Base-by-base conservation (phyloP, 2,329 filamentous ascomycete species). In the Pestalotiopsis sp. region DNA sequence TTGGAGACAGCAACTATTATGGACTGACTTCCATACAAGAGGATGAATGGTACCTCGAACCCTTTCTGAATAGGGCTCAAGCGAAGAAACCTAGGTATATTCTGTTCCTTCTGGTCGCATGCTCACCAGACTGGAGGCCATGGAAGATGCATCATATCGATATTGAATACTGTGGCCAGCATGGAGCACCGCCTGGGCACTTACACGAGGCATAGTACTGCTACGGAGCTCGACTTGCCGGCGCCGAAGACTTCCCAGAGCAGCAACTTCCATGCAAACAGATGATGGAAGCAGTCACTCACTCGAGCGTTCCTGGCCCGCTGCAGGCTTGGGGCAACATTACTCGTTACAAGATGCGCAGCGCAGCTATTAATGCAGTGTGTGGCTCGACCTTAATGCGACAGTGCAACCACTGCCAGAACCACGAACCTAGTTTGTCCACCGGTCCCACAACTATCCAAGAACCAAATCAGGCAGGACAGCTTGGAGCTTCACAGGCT, bases 371-470 rank as follows among this genome's bases (percentile, higher is more conserved):
- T 36, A 52, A n/a, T 52, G 45, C 45, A 52, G 45, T 52, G n/a
- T 52, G 45, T 52, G 20, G 45, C 17, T 52, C 17, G 45, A n/a
- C 20, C 17, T 52, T 52, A 9, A 52, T 52, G 45, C 45, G 45
- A 52, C 45, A 52, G 7, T 52, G 20, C 45, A 17, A 59, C 57
- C 23, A 23, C 57, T 59, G 57, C 57, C 20, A 17, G 7, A 52
- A 17, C 45, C 20, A 9, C 17, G 20, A 52, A 52, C 45, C 45
- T 52, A 52, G 45, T 52, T 52, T 36, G 23, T 59, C 57, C 57
- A 59, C 57, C 57, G 57, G 57, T 59, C 57, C 57, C 57, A 59
- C 57, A 59, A 59, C 57, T 59, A 25, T 36, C 27, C 57, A 59
- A 36, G 23, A 59, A 59, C 57, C 57, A 36, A 59, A 59, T 59